Conservation (phyloP, 78 protist genomes). For the Dictyostelium intermedium region DNA sequence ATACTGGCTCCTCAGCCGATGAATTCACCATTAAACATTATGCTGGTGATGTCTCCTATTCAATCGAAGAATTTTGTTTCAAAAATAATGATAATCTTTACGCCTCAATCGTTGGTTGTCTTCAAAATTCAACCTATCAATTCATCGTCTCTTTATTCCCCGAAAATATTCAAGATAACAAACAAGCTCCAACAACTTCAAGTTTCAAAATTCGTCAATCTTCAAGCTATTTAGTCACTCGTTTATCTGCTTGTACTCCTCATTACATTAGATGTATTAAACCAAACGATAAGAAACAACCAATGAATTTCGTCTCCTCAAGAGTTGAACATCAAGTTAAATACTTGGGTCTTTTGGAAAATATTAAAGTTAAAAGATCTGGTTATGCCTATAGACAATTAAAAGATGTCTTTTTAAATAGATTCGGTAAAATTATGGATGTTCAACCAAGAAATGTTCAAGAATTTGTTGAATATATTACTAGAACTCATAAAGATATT, state of each 20-base stretch:
- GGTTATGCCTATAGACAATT: conserved; percentile 94
- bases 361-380: conserved; percentile 94
- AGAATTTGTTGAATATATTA: conserved; percentile 55
- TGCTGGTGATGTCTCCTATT: conserved; percentile 85
- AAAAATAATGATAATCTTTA: conserved; percentile 84
- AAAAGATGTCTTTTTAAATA: conserved; percentile 47
- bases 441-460: conserved; percentile 32
- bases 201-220: conserved; percentile 72
- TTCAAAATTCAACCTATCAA: conserved; percentile 70
- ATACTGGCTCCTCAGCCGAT: not conserved
- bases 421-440: conserved; percentile 74
- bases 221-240: conserved; percentile 74
- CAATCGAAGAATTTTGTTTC: conserved; percentile 73
- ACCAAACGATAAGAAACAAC: conserved; percentile 87
- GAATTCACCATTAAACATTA: conserved; percentile 84
- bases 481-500: conserved; percentile 11
- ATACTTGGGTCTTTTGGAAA: conserved; percentile 93
- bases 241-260: conserved; percentile 80
- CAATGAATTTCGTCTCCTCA: conserved; percentile 50
- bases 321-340: conserved; percentile 87
- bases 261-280: conserved; percentile 96
- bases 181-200: conserved; percentile 60
- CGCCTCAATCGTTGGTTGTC: conserved; percentile 67
- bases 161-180: conserved; percentile 59
- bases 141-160: conserved; percentile 81